Evolutionary conservation across 148 eudicot genomes (phyloP).

Genomic region (Vaccinium darrowii): DNA sequence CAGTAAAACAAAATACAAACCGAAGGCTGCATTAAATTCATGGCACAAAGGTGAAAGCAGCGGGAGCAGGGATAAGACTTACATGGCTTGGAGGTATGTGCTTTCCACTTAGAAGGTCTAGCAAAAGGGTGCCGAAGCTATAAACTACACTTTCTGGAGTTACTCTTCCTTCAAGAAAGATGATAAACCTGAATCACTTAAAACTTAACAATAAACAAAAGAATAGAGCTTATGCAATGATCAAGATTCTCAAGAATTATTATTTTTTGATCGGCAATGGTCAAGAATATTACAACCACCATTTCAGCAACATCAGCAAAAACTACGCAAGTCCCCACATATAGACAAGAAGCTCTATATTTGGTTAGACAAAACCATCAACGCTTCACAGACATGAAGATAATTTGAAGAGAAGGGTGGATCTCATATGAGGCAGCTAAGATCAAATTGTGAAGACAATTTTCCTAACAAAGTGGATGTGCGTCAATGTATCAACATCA

Average conservation of each 20-base stretch:
- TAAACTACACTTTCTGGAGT: conserved; percentile 95
- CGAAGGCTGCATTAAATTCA: conserved; percentile 5
- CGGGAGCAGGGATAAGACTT: conserved; percentile 23
- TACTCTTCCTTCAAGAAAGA: conserved; percentile 64
- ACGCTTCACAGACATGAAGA: background rate
- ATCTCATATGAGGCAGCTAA: background rate
- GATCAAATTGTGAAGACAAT: background rate
- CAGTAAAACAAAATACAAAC: background rate
- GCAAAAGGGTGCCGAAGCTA: conserved; percentile 95
- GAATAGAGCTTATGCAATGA: background rate
- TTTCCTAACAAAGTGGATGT: background rate
- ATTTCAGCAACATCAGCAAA: conserved; percentile 2
- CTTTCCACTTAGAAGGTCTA: conserved; percentile 92
- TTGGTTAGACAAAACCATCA: background rate
- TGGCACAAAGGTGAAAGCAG: background rate
- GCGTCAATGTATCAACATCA: background rate
- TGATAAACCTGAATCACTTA: conserved; percentile 1
- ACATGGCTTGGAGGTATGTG: conserved; percentile 88
- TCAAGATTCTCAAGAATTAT: background rate
- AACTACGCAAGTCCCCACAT: background rate
- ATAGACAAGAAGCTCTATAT: background rate
- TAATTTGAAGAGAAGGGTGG: background rate
- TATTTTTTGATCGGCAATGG: background rate
- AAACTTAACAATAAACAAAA: background rate
- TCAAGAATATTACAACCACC: conserved; percentile 6